Conservation (phyloP, 2,329 filamentous ascomycete genomes). For the Aspergillus chevalieri region DNA sequence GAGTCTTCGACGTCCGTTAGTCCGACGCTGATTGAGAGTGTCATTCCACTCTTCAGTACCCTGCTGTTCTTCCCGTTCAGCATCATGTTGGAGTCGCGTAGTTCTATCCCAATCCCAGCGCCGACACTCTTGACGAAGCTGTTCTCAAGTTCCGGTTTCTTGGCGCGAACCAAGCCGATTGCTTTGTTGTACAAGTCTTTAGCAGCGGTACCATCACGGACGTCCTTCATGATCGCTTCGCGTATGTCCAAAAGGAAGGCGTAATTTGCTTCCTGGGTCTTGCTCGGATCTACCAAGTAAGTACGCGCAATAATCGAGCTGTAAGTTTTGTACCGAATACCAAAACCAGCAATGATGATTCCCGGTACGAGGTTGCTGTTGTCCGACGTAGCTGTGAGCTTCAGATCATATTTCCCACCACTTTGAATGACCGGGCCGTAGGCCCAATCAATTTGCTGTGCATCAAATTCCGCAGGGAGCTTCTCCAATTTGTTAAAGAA, state of each 20-base stretch:
- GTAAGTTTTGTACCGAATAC: conserved; percentile 92
- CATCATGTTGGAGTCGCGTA: conserved; percentile 72
- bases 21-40: conserved; percentile 80
- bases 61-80: conserved; percentile 82
- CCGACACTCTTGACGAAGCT: conserved; percentile 91
- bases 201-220: conserved; percentile 75
- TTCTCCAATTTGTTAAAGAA: conserved; percentile 85
- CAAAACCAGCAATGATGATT: conserved; percentile 87
- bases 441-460: conserved; percentile 87
- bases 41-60: conserved; percentile 92
- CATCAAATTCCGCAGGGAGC: conserved; percentile 79
- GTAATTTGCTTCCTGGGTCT: conserved; percentile 90
- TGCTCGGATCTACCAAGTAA: conserved; percentile 94
- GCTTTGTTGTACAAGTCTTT: conserved; percentile 94
- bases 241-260: conserved; percentile 80
- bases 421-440: conserved; percentile 88
- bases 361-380: conserved; percentile 81
- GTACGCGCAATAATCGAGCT: conserved; percentile 87
- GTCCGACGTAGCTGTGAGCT: conserved; percentile 70
- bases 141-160: conserved; percentile 92
- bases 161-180: conserved; percentile 68
- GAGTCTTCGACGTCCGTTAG: conserved; percentile 85
- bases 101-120: conserved; percentile 87
- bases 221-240: conserved; percentile 81
- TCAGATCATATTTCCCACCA: conserved; percentile 89